Conservation (phyloP, 1,284 basidiomycete species). For the Athelia sp. region DNA sequence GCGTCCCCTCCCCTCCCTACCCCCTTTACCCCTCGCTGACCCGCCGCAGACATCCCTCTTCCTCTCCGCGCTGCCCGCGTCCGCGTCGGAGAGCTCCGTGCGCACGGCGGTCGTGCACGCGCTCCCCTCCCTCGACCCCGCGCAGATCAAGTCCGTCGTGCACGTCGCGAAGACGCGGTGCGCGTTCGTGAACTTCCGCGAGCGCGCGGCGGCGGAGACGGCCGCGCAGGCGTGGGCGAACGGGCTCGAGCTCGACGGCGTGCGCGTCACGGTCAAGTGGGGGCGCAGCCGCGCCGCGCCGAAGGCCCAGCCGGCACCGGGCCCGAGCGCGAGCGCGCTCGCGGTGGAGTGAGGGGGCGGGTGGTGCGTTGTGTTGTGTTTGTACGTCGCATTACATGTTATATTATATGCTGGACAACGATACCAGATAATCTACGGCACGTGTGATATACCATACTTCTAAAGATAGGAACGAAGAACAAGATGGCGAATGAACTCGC, state of each 20-base stretch:
- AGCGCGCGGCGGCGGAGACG: constrained; percentile 75
- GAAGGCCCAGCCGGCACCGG: too few relatives aligned
- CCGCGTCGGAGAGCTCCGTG: constrained; percentile 73
- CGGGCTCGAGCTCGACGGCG: constrained; percentile 82
- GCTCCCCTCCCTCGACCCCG: constrained; percentile 63
- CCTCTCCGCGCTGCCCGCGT: constrained; percentile 77
- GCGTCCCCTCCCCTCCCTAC: constrained; percentile 27
- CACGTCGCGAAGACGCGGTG: constrained; percentile 84
- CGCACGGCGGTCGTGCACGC: constrained; percentile 73
- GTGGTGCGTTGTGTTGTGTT: too few relatives aligned
- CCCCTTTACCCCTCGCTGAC: constrained; percentile 6
- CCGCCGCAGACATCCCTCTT: constrained; percentile 80
- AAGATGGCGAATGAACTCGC: too few relatives aligned
- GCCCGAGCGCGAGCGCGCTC: too few relatives aligned
- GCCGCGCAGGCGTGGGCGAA: constrained; percentile 85
- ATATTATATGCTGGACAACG: background rate
- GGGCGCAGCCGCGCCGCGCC: constrained; percentile 60
- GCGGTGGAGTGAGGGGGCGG: too few relatives aligned
- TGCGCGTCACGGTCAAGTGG: constrained; percentile 81
- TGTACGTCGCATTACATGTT: too few relatives aligned
- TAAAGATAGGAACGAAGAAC: too few relatives aligned
- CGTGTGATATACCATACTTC: too few relatives aligned
- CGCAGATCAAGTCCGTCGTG: constrained; percentile 78
- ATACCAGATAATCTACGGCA: constrained; percentile 1
- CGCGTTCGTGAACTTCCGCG: constrained; percentile 93